Conservation (phyloP, 768 basidiomycete species). For the Clathrus columnatus region DNA sequence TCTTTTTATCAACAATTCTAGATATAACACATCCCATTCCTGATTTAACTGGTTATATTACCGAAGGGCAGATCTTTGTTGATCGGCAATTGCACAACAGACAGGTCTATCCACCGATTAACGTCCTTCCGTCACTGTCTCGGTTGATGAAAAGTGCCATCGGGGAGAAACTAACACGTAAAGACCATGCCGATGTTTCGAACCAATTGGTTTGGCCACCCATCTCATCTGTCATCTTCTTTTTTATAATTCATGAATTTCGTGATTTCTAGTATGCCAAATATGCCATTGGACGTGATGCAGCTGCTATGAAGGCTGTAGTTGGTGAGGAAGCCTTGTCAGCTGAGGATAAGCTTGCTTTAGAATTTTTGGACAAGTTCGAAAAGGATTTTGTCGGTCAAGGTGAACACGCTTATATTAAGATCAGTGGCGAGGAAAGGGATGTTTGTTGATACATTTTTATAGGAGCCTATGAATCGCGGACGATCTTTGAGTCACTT, state of each 20-base stretch:
- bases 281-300: slow-evolving; percentile 96
- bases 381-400: slow-evolving; percentile 96
- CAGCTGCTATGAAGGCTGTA: slow-evolving; percentile 97
- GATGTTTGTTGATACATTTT: not conserved
- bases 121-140: slow-evolving; percentile 95
- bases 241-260: not conserved
- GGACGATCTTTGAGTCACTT: slow-evolving; percentile 93
- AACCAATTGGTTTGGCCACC: slow-evolving; percentile 77
- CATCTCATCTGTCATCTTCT: slow-evolving; percentile 4
- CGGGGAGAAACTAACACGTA: slow-evolving; percentile 92
- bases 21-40: slow-evolving; percentile 99
- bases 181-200: slow-evolving; percentile 98
- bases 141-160: slow-evolving; percentile 99
- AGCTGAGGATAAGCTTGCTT: slow-evolving; percentile 88
- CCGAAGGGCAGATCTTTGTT: slow-evolving; percentile 98
- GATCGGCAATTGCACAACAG: slow-evolving; percentile 95
- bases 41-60: slow-evolving; percentile 98
- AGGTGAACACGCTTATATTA: slow-evolving; percentile 38
- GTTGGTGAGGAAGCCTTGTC: slow-evolving; percentile 98
- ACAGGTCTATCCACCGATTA: slow-evolving; percentile 98
- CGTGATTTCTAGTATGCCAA: slow-evolving; percentile 68
- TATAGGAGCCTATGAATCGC: slow-evolving; percentile 84
- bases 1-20: slow-evolving; percentile 21
- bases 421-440: not conserved
- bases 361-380: slow-evolving; percentile 97